Percentiles rank a stretch among this genome's conserved stretches.
Evolutionary conservation across 805 yeast genomes (phyloP).

Genomic region (Limtongia smithiae): DNA sequence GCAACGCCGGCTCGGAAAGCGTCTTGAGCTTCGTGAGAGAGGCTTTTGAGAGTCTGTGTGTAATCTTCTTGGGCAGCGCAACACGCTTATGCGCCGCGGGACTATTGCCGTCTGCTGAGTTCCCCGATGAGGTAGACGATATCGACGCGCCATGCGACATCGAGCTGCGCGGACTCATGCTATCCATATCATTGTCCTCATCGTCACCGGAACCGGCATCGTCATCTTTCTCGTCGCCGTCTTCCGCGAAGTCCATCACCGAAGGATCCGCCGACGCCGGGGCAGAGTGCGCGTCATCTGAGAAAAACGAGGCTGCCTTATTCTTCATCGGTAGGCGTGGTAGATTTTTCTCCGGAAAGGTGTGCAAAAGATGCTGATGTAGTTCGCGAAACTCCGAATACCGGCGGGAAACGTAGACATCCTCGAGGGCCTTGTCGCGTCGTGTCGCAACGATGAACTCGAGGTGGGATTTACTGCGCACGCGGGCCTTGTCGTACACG

Average conservation of each 20-base stretch:
- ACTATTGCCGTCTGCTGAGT: neutral
- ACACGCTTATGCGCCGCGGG: neutral
- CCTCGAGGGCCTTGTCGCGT: constrained; percentile 35
- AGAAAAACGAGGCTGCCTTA: constrained; percentile 30
- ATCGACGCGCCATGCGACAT: constrained; percentile 16
- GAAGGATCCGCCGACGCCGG: neutral
- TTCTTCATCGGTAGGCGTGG: constrained; percentile 58
- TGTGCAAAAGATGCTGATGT: constrained; percentile 39
- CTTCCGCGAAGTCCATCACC: constrained; percentile 13
- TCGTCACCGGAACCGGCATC: constrained; percentile 18
- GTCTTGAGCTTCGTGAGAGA: constrained; percentile 7
- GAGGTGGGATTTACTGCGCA: constrained; percentile 18
- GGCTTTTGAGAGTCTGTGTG: constrained; percentile 7
- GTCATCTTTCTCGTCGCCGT: no score
- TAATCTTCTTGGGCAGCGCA: neutral
- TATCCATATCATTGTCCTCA: constrained; percentile 14
- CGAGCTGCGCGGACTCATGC: constrained; percentile 19
- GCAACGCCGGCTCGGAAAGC: constrained; percentile 14
- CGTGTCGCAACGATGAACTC: constrained; percentile 50
- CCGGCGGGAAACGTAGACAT: constrained; percentile 53
- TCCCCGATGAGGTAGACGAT: constrained; percentile 4
- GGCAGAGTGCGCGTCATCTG: neutral
- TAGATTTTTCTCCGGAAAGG: constrained; percentile 67
- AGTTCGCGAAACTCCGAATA: constrained; percentile 67
- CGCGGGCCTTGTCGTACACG: constrained; percentile 20